Evolutionary conservation across 225 moss, liverwort and hornwort genomes (phyloP).

Genomic region (Asterella californica): DNA sequence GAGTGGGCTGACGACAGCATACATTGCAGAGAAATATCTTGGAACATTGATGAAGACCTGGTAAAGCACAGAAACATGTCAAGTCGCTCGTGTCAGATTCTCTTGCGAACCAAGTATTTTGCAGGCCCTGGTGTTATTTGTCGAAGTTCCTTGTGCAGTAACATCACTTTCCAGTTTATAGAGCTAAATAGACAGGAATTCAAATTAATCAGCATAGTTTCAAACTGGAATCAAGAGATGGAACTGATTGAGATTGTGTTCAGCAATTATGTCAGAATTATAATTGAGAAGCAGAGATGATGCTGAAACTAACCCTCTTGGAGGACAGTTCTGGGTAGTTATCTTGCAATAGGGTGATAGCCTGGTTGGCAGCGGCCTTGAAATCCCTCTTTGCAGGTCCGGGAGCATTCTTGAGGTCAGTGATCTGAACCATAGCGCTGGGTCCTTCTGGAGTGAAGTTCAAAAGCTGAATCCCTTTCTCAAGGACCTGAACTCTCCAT

Average conservation of each 20-base stretch:
- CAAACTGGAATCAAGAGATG: too few species aligned
- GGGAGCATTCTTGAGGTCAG: conserved; percentile 37
- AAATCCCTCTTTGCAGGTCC: conserved; percentile 29
- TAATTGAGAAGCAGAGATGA: too few species aligned
- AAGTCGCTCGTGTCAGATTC: too few species aligned
- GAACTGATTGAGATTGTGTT: too few species aligned
- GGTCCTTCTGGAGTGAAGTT: conserved; percentile 49
- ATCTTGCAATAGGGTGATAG: conserved; percentile 43
- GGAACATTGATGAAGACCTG: conserved; percentile 56
- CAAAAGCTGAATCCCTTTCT: conserved; percentile 48
- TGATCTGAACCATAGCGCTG: conserved; percentile 45
- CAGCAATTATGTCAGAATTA: too few species aligned
- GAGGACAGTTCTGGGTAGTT: conserved; percentile 55
- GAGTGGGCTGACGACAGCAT: conserved; percentile 30
- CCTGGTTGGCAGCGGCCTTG: conserved; percentile 28
- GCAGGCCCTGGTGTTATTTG: too few species aligned
- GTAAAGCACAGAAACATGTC: too few species aligned
- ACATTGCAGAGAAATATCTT: conserved; percentile 37
- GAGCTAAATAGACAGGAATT: too few species aligned
- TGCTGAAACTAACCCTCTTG: conserved; percentile 38
- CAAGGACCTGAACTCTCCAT: conserved; percentile 54
- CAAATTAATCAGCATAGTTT: too few species aligned
- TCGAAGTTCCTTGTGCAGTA: too few species aligned
- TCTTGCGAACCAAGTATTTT: too few species aligned
- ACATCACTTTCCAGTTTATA: too few species aligned